phyloP scores from a whole-genome alignment of 2,329 filamentous ascomycete genomes.

The Sclerotinia trifoliorum region DNA sequence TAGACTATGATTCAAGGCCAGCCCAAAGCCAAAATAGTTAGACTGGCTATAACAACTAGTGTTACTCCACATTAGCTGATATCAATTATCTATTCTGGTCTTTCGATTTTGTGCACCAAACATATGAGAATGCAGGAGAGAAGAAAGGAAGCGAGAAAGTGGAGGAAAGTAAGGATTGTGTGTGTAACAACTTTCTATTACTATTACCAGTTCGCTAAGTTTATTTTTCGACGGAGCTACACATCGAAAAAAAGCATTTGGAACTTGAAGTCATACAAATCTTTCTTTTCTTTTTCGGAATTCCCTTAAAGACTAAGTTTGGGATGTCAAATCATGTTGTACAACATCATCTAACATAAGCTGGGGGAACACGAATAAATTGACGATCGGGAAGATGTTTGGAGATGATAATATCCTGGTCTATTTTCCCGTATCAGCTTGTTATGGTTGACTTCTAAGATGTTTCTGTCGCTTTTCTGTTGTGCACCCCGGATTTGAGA shows the following conservation, averaged over 20 bases:
- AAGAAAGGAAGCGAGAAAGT: too few species aligned
- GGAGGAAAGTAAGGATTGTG: not conserved
- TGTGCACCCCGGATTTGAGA: not conserved
- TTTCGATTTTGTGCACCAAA: not conserved
- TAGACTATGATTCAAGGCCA: too few species aligned
- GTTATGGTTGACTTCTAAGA: not conserved
- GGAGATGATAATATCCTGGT: not conserved
- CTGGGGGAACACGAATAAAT: not conserved
- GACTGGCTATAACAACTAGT: too few species aligned
- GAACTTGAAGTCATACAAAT: not conserved
- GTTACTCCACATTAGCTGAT: not conserved
- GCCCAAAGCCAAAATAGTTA: too few species aligned
- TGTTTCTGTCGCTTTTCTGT: not conserved
- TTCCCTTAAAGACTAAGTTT: too few species aligned
- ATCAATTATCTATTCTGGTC: not conserved
- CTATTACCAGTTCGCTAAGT: not conserved
- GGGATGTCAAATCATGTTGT: not conserved
- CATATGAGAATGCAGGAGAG: not conserved
- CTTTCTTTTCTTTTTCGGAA: accelerated
- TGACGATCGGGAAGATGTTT: not conserved
- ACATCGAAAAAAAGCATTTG: not conserved
- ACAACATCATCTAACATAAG: not conserved
- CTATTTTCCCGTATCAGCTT: not conserved
- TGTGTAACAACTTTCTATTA: not conserved
- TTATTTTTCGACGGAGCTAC: too few species aligned